These are phyloP conservation scores for Rhynchosporium graminicola DNA, from an alignment of 2,329 filamentous ascomycete genomes.

Conservation along the genomic window DNA sequence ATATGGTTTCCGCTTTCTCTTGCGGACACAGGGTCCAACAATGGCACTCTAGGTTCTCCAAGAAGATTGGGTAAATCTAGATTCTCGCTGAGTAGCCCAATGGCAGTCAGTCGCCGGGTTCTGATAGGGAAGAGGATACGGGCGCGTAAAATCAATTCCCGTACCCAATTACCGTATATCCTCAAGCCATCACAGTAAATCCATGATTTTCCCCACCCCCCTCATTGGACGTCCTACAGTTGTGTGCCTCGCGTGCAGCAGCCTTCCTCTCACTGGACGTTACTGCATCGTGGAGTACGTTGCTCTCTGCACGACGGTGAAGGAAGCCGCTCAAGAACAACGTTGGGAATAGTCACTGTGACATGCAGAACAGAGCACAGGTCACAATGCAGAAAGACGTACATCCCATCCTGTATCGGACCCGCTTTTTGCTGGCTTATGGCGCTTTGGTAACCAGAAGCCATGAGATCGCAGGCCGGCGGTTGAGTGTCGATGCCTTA, in stretches of 20 bases:
- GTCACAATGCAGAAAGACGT: constrained; percentile 32
- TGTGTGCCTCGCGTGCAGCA: constrained; percentile 22
- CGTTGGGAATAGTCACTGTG: constrained; percentile 34
- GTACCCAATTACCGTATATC: constrained; percentile 28
- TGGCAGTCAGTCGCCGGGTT: constrained; percentile 22
- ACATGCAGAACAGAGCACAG: constrained; percentile 37
- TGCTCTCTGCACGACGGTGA: constrained; percentile 21
- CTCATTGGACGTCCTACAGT: constrained; percentile 27
- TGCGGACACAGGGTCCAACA: constrained; percentile 19
- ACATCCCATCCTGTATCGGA: constrained; percentile 23
- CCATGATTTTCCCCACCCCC: constrained; percentile 11
- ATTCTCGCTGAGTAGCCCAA: constrained; percentile 30
- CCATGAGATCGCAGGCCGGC: constrained; percentile 18
- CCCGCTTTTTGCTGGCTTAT: constrained; percentile 34
- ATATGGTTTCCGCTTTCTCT: constrained; percentile 17
- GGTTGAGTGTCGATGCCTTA: constrained; percentile 24
- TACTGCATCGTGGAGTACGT: constrained; percentile 25
- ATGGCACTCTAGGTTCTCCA: constrained; percentile 13
- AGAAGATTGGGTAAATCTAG: constrained; percentile 15
- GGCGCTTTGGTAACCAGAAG: constrained; percentile 33
- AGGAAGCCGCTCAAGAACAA: constrained; percentile 22
- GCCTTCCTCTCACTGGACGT: constrained; percentile 20
- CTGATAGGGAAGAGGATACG: constrained; percentile 11
- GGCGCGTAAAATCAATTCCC: constrained; percentile 33
- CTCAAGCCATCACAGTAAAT: constrained; percentile 11